Base-by-base conservation (phyloP, 225 moss, liverwort and hornwort species). In the Sphagnum tenellum region DNA sequence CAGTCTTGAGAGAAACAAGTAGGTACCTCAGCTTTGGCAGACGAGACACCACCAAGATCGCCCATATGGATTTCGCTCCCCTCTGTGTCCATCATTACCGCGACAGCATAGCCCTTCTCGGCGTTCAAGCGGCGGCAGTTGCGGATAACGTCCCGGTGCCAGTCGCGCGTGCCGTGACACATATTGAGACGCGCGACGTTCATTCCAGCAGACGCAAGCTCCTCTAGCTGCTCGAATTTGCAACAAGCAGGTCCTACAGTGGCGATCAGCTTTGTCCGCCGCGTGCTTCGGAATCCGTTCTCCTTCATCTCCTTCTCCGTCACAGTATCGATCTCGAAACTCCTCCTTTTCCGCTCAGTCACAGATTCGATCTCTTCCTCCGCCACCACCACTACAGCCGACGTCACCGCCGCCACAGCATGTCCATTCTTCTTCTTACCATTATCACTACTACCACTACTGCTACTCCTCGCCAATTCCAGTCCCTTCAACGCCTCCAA, bases 31-130 rank as follows among this genome's bases (percentile, higher is more conserved):
- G 82, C 73, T 29, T 68, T 72, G 4, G 73, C 64, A 12, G 73
- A 70, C 12, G 75, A 61, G 29, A 55, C 61, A 5, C 78, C 75
- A 0, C 75, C 78, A 11, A 82, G 62, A 44, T 78, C 82, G 62
- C 82, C 82, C 73, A 76, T 78, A 61, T 78, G 78, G 64, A 78
- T 82, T 62, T 82, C 82, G 14, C 69, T 79, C 12, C 78, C 89
- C 70, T 92, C 85, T 0, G 92, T 92, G 64, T 92, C 89, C 75
- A 92, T 78, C 92, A 92, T 89, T 62, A 89, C 70, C 5, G 89
- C 85, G 3, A 89, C 87, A 61, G 76, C 82, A 29, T 9, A 78
- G 14, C 87, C 61, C 7, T 81, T 70, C 71, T 83, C 82, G 50
- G 85, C 81, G 59, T 92, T 92, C 7, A 81, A 78, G 49, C 67